Percentiles rank a stretch among this genome's conserved stretches.
phyloP scores from a whole-genome alignment of 2,329 filamentous ascomycete genomes.

The Curvularia sp. region DNA sequence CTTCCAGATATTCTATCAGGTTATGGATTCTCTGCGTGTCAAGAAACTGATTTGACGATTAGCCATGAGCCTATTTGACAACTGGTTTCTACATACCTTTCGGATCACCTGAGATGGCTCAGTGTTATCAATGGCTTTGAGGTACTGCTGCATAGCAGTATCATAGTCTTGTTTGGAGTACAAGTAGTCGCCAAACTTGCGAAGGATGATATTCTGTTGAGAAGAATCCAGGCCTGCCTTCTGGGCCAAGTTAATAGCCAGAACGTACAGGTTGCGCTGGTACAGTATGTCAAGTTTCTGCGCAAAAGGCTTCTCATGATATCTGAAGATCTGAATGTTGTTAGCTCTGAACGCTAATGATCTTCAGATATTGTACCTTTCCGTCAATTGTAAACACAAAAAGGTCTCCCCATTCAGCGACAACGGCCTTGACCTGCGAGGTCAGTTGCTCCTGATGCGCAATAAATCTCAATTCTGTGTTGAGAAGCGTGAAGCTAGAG shows the following conservation, averaged over 20 bases:
- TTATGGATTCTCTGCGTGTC: conserved; percentile 98
- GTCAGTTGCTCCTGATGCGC: conserved; percentile 87
- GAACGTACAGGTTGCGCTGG: conserved; percentile 87
- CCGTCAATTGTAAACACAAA: conserved; percentile 92
- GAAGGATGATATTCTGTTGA: conserved; percentile 90
- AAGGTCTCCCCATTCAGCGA: conserved; percentile 88
- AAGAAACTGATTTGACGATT: conserved; percentile 68
- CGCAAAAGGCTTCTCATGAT: conserved; percentile 88
- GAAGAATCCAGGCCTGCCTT: conserved; percentile 80
- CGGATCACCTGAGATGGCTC: conserved; percentile 96
- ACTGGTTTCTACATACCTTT: conserved; percentile 63
- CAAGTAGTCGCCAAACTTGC: conserved; percentile 90
- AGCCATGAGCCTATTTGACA: conserved; percentile 7
- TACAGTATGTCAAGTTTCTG: conserved; percentile 94
- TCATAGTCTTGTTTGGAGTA: conserved; percentile 97
- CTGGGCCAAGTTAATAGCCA: conserved; percentile 91
- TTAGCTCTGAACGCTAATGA: conserved; percentile 18
- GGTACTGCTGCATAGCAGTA: conserved; percentile 98
- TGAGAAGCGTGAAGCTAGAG: conserved; percentile 88
- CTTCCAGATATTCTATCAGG: conserved; percentile 94
- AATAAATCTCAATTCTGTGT: conserved; percentile 87
- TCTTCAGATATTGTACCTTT: conserved; percentile 66
- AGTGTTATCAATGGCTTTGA: conserved; percentile 93
- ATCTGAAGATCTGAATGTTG: conserved; percentile 73
- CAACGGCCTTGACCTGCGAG: conserved; percentile 78